Evolutionary conservation across 1,284 basidiomycete genomes (phyloP), one percentile per base, ranked within the genome.

Genomic region (Rhodotorula sp.): DNA sequence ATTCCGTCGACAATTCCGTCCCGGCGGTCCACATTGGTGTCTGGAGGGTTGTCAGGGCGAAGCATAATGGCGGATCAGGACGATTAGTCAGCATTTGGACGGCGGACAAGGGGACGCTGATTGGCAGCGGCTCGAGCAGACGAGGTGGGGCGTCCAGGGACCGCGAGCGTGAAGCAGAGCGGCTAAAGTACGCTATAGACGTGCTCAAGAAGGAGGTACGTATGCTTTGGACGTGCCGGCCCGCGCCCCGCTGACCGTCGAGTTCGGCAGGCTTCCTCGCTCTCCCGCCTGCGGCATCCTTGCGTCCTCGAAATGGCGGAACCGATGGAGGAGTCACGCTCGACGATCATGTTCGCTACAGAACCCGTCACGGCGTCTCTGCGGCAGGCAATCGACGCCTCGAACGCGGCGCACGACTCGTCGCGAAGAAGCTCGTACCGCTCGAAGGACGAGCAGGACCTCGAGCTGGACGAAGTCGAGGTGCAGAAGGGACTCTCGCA

Each of bases 221-320:
- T 81, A 20, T 48, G 62, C 55, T 39, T 66, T 44, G 34, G 13
- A 3, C 34, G 39, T 11, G 19, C 22, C 53, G 39, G 17, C n/a
- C 24, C 1, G 27, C 20, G 39, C 39, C 39, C 39, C 13, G 19
- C 39, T 44, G 39, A 4, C 20, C 11, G 8, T 11, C 27, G 36
- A 4, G 39, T 1, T 22, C 4, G 30, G 1, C 78, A 97, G 93
- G 92, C 91, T 7, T 88, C 90, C 61, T 89, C 92, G 1, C 83
- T 98, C 36, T 88, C 91, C 30, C 86, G 90, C 71, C 82, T 99
- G 56, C 85, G 95, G 32, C 96, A 99, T 82, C 95, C 95, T 4
- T 95, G 91, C 74, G 89, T 99, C 65, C 84, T 99, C 87, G 95
- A 99, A 82, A 92, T 98, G 86, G 94, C 96, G 34, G 95, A 99